Percentiles rank a stretch among this genome's conserved stretches.
Evolutionary conservation across 345 rosid genomes (phyloP).

Genomic region (Melaleuca alternifolia): DNA sequence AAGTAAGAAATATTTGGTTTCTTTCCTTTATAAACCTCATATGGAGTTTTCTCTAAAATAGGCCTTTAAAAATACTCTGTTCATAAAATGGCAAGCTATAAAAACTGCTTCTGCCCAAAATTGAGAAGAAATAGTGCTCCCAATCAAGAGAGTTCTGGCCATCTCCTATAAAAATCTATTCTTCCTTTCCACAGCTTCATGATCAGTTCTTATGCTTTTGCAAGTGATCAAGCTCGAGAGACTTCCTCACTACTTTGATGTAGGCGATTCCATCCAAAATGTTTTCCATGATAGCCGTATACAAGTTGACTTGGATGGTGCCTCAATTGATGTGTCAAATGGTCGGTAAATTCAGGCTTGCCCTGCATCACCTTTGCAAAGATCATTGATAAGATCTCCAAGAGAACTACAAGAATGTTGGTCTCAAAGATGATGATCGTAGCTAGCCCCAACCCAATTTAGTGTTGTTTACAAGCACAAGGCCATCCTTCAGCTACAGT

Average conservation of each 20-base stretch:
- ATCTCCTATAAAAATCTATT: too few relatives aligned
- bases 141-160: too few relatives aligned
- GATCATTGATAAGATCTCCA: conserved; percentile 1
- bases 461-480: conserved; percentile 7
- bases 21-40: too few relatives aligned
- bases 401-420: conserved; percentile 3
- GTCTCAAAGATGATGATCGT: conserved; percentile 6
- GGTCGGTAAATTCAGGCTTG: conserved; percentile 6
- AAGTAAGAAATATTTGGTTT: too few relatives aligned
- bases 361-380: conserved; percentile 12
- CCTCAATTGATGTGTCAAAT: not conserved
- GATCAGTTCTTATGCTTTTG: too few relatives aligned
- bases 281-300: not conserved
- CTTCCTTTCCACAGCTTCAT: too few relatives aligned
- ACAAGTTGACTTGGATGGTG: not conserved
- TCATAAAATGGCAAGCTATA: too few relatives aligned
- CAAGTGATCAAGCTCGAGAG: not conserved
- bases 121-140: too few relatives aligned
- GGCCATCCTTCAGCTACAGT: conserved; percentile 7
- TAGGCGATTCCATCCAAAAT: not conserved
- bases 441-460: conserved; percentile 4
- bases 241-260: not conserved
- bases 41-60: too few relatives aligned
- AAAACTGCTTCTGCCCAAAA: too few relatives aligned
- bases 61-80: too few relatives aligned